Evolutionary conservation across 1,284 basidiomycete species (phyloP).

Genomic region (Ustanciosporium gigantosporum): DNA sequence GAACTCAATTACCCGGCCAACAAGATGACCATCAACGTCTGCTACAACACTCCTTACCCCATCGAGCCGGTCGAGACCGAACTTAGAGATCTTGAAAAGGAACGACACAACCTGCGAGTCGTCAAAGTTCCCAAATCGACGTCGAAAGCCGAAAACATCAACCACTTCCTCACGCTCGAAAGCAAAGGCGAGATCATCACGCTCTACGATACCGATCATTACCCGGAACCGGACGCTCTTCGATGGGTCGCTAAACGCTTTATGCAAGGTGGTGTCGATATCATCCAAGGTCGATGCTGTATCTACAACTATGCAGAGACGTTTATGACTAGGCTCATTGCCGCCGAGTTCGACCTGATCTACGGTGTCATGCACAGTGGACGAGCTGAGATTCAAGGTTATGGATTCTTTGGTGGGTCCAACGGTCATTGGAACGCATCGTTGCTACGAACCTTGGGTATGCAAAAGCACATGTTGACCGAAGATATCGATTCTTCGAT

Average conservation of each 20-base stretch:
- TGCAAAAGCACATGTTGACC: constrained; percentile 52
- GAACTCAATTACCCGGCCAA: constrained; percentile 46
- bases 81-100: constrained; percentile 25
- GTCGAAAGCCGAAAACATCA: constrained; percentile 53
- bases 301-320: constrained; percentile 50
- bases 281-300: constrained; percentile 53
- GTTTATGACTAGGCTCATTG: constrained; percentile 41
- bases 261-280: constrained; percentile 49
- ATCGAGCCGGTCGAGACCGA: constrained; percentile 46
- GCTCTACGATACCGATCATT: constrained; percentile 53
- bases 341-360: constrained; percentile 52
- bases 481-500: constrained; percentile 54
- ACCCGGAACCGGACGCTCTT: constrained; percentile 45
- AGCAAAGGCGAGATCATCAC: constrained; percentile 46
- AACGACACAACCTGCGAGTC: constrained; percentile 38
- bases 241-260: constrained; percentile 50
- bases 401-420: constrained; percentile 52
- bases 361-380: constrained; percentile 53
- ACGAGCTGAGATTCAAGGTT: constrained; percentile 46
- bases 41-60: constrained; percentile 51
- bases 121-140: constrained; percentile 50
- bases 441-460: constrained; percentile 41
- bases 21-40: constrained; percentile 48
- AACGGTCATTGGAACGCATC: constrained; percentile 57
- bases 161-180: constrained; percentile 47